Evolutionary conservation across 768 basidiomycete genomes (phyloP).

Genomic region (Leccinum rimulosum): DNA sequence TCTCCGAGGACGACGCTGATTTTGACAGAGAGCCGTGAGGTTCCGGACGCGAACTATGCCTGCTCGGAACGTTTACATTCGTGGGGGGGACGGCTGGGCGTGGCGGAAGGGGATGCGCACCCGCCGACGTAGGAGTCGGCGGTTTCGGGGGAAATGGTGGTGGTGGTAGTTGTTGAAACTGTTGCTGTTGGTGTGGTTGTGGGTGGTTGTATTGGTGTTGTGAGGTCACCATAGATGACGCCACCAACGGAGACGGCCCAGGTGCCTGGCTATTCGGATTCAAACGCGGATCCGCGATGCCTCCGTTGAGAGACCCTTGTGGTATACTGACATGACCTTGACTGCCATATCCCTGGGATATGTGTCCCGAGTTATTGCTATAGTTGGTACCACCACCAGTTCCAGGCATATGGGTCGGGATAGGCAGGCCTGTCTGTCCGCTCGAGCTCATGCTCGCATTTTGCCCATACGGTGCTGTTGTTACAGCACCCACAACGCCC

Average conservation of each 20-base stretch:
- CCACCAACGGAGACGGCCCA: background rate
- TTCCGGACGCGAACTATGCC: constrained; percentile 16
- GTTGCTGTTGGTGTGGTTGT: background rate
- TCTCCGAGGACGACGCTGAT: constrained; percentile 20
- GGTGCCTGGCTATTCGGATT: constrained; percentile 5
- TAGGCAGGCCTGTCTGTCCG: background rate
- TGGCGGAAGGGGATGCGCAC: constrained; percentile 16
- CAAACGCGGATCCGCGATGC: background rate
- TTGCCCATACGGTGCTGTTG: background rate
- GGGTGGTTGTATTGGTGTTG: background rate
- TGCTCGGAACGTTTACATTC: background rate
- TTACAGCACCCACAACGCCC: background rate
- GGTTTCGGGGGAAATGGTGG: background rate
- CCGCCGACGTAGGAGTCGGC: background rate
- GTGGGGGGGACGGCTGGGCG: constrained; percentile 7
- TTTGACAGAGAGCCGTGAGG: constrained; percentile 15
- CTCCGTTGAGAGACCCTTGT: constrained; percentile 5
- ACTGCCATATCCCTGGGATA: constrained; percentile 6
- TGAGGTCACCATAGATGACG: background rate
- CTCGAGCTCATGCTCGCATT: background rate
- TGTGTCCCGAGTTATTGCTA: background rate
- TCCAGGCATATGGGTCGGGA: background rate
- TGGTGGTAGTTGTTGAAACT: background rate
- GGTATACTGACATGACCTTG: background rate
- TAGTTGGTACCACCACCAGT: background rate